A percentile compares a stretch with the other conserved stretches of the same genome.
Evolutionary conservation across 306 rosid genomes (phyloP).

Genomic region (Fagus sylvatica): DNA sequence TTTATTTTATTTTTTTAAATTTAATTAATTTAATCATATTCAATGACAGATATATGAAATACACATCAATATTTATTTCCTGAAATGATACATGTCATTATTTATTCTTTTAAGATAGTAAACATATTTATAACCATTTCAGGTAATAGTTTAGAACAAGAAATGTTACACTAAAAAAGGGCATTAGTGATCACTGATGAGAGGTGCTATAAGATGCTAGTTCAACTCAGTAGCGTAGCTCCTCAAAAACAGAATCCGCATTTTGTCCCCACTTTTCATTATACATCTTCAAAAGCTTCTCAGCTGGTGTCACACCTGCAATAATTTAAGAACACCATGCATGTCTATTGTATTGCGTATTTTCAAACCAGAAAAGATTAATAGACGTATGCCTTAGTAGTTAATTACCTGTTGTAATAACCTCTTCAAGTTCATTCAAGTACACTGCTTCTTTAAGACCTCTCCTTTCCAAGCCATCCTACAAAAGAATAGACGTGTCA

Average conservation of each 20-base stretch:
- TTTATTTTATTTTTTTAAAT: no score
- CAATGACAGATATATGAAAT: no score
- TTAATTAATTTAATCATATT: no score
- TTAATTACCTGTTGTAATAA: constrained; percentile 70
- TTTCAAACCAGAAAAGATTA: background rate
- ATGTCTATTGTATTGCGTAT: background rate
- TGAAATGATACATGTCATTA: no score
- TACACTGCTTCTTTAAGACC: constrained; percentile 85
- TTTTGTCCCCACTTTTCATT: constrained; percentile 81
- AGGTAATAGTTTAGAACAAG: no score
- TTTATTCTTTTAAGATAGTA: no score
- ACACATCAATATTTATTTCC: no score
- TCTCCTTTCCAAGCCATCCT: constrained; percentile 97
- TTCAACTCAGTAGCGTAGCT: constrained; percentile 75
- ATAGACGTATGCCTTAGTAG: background rate
- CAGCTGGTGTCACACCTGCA: constrained; percentile 91
- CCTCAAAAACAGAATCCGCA: constrained; percentile 84
- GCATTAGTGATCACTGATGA: no score
- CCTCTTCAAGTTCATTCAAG: constrained; percentile 87
- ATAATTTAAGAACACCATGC: background rate
- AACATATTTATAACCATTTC: no score
- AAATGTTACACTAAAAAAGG: no score
- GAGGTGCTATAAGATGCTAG: background rate
- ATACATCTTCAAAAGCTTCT: constrained; percentile 77
- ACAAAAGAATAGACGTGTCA: constrained; percentile 17